These are phyloP conservation scores for Alternaria sp. DNA, from an alignment of 2,329 filamentous ascomycete genomes.

Conservation along the genomic window DNA sequence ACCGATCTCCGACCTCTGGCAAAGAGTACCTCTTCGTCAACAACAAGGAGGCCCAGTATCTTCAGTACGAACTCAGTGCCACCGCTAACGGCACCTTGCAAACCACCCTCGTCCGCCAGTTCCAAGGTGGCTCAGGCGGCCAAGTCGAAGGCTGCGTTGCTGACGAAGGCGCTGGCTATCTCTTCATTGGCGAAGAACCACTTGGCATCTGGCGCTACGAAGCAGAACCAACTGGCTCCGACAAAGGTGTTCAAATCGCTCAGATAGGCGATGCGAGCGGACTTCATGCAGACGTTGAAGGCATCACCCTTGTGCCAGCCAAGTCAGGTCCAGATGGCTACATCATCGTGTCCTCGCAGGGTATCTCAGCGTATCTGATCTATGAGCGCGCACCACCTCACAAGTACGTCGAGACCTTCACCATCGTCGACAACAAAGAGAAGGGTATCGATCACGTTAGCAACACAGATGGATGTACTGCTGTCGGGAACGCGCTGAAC, in stretches of 20 bases:
- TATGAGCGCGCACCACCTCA: slow-evolving; percentile 61
- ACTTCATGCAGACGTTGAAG: slow-evolving; percentile 64
- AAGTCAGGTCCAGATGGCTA: slow-evolving; percentile 56
- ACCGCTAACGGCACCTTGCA: slow-evolving; percentile 53
- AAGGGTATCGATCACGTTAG: slow-evolving; percentile 60
- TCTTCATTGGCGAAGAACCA: slow-evolving; percentile 63
- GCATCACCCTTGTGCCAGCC: slow-evolving; percentile 61
- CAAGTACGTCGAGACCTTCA: slow-evolving; percentile 60
- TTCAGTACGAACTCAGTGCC: slow-evolving; percentile 60
- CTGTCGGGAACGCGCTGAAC: slow-evolving; percentile 56
- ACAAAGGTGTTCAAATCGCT: slow-evolving; percentile 48
- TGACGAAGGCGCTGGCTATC: slow-evolving; percentile 60
- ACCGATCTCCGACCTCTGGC: slow-evolving; percentile 57
- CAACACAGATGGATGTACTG: slow-evolving; percentile 63
- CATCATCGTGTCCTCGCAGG: slow-evolving; percentile 62
- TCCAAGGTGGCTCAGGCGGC: slow-evolving; percentile 60
- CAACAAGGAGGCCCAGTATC: slow-evolving; percentile 62
- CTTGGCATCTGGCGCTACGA: slow-evolving; percentile 62
- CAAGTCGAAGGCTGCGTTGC: slow-evolving; percentile 64
- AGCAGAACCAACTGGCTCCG: slow-evolving; percentile 58
- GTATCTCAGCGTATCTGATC: slow-evolving; percentile 62
- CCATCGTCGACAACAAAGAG: slow-evolving; percentile 54
- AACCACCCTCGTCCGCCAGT: slow-evolving; percentile 60
- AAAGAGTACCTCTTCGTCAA: slow-evolving; percentile 66
- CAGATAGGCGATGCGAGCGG: slow-evolving; percentile 57